Evolutionary conservation across 176 grass and related monocot genomes (phyloP), one percentile per base, ranked within the genome.

Genomic region (Zea luxurians): DNA sequence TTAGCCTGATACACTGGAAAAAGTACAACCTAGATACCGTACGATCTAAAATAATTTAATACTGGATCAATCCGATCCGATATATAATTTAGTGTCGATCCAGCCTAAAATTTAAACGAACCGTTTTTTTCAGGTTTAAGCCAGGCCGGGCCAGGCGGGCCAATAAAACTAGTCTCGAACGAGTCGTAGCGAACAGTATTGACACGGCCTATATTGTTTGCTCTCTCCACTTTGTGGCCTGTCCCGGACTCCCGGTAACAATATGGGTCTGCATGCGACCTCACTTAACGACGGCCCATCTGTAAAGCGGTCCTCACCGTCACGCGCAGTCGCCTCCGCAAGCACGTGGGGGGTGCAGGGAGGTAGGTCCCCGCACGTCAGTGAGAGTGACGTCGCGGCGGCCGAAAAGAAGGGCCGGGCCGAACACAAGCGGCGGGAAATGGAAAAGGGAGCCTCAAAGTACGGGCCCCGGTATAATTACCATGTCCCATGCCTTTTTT

Each of bases 391-490:
- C 6, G 9, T 15, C 37, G 20, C 16, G 71, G 21, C 58, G 15
- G 27, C 27, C 40, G 55, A 63, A 70, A 84, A 44, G 63, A 20
- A 46, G 15, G 47, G 37, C 46, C 35, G 73, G 21, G 50, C n/a
- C 18, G 42, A 83, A 79, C 74, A 42, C 59, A 71, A 83, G 11
- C 81, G 45, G 69, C 80, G 80, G 88, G 75, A 84, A 80, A 83
- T 66, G 5, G 0, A 54, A 68, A 64, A 48, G 0, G 3, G 1
- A 0, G 0, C 41, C 84, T 90, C 70, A 84, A 87, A 90, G 83
- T 84, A 90, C 88, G 84, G 65, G 59, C 81, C 80, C 18, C 2
- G 48, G 67, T 63, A 86, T 78, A 82, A 86, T 82, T 60, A 83
- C 87, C 1, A 27, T 27, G 71, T 10, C 6, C 62, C 71, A 57